A percentile compares a stretch with the other conserved stretches of the same genome.
phyloP scores from a whole-genome alignment of 805 yeast genomes.

The Yamadazyma takamatsuzukensis region DNA sequence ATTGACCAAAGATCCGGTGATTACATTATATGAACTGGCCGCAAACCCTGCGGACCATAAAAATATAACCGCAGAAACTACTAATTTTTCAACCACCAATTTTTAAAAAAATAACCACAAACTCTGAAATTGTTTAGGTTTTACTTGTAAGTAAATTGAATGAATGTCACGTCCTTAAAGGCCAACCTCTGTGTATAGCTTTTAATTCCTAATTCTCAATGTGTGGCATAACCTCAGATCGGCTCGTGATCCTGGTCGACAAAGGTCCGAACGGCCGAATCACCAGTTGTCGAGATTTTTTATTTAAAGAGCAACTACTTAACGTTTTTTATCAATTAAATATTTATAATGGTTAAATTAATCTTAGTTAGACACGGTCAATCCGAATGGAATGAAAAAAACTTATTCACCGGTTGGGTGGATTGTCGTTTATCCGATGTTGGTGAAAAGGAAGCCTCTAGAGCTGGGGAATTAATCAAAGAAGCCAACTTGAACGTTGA shows the following conservation, averaged over 20 bases:
- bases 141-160: too few species aligned
- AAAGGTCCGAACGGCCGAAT: constrained; percentile 13
- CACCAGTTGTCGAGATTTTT: constrained; percentile 13
- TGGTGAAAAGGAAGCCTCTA: constrained; percentile 87
- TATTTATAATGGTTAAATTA: constrained; percentile 53
- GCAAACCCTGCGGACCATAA: constrained; percentile 90
- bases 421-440: constrained; percentile 80
- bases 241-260: too few species aligned
- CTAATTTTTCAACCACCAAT: too few species aligned
- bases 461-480: constrained; percentile 89
- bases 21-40: constrained; percentile 81
- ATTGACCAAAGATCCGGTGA: constrained; percentile 62
- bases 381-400: constrained; percentile 98
- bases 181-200: too few species aligned
- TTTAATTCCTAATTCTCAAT: too few species aligned
- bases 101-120: too few species aligned
- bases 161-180: too few species aligned
- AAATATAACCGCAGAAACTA: constrained; percentile 19
- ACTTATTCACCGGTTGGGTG: constrained; percentile 98
- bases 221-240: too few species aligned
- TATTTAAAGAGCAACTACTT: not conserved
- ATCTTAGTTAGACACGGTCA: constrained; percentile 98
- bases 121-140: too few species aligned
- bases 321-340: not conserved
- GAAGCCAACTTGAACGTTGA: constrained; percentile 85